Conservation (phyloP, 257 asterid species). For the Salvia hispanica region DNA sequence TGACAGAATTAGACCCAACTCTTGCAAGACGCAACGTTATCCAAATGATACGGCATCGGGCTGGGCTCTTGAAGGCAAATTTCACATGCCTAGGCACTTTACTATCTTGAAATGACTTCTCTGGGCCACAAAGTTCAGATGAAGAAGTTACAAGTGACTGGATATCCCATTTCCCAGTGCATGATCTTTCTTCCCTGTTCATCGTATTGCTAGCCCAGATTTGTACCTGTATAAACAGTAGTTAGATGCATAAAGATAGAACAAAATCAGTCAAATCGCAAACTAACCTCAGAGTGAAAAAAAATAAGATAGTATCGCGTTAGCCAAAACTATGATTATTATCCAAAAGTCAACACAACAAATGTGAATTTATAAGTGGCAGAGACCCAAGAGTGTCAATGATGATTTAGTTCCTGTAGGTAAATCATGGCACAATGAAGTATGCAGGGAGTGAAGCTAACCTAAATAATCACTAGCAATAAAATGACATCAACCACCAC, state of each 20-base stretch:
- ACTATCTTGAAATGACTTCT: slow-evolving; percentile 49
- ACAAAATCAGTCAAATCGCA: slow-evolving; percentile 13
- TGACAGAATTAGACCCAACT: slow-evolving; percentile 74
- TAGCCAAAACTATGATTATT: slow-evolving; percentile 18
- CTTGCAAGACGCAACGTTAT: slow-evolving; percentile 74
- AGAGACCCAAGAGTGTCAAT: slow-evolving; percentile 16
- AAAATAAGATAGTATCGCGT: slow-evolving; percentile 13
- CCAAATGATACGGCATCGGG: slow-evolving; percentile 94
- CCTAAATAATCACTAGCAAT: slow-evolving; percentile 21
- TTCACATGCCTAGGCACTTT: slow-evolving; percentile 80
- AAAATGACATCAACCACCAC: slow-evolving; percentile 6
- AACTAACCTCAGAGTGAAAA: slow-evolving; percentile 17
- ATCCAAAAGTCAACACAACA: slow-evolving; percentile 13
- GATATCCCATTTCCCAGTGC: slow-evolving; percentile 95
- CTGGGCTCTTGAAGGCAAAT: slow-evolving; percentile 73
- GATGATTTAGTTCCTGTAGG: slow-evolving; percentile 9
- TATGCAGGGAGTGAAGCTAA: slow-evolving; percentile 9
- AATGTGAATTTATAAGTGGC: slow-evolving; percentile 7
- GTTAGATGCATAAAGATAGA: slow-evolving; percentile 19
- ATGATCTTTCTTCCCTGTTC: slow-evolving; percentile 76
- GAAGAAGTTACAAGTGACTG: slow-evolving; percentile 67
- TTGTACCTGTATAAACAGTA: slow-evolving; percentile 67
- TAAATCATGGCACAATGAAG: slow-evolving; percentile 10
- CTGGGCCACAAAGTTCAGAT: slow-evolving; percentile 82
- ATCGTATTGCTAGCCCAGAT: slow-evolving; percentile 89